A percentile compares a stretch with the other conserved stretches of the same genome.
These are phyloP conservation scores for Ustilago vetiveriae DNA, from an alignment of 1,284 basidiomycete species.

Conservation along the genomic window DNA sequence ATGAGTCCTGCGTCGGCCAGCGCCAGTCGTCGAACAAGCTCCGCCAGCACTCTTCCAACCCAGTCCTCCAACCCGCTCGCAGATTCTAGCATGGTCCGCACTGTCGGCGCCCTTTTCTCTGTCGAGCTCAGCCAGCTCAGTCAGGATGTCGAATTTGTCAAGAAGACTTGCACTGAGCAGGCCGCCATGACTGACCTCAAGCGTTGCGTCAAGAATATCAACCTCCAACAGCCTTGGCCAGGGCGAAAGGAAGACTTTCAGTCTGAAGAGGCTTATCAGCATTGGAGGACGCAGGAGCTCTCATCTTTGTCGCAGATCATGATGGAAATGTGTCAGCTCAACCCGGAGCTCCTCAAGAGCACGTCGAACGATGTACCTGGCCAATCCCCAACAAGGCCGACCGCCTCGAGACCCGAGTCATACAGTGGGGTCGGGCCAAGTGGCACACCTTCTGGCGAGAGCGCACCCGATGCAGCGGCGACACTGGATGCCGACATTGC, in stretches of 20 bases:
- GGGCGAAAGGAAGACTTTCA: constrained; percentile 87
- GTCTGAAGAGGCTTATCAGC: constrained; percentile 79
- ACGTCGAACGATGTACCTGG: constrained; percentile 52
- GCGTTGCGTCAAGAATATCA: constrained; percentile 91
- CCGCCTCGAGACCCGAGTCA: constrained; percentile 20
- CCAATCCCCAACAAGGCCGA: constrained; percentile 9
- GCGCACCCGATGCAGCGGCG: constrained; percentile 3
- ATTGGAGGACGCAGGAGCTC: constrained; percentile 86
- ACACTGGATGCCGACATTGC: constrained; percentile 38
- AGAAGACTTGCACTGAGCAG: constrained; percentile 76
- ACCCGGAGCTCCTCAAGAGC: constrained; percentile 86
- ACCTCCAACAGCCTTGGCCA: constrained; percentile 82
- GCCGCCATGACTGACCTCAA: constrained; percentile 68
- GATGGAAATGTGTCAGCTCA: constrained; percentile 84
- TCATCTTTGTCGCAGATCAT: constrained; percentile 85
- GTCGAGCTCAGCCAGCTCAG: constrained; percentile 76
- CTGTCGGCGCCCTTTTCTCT: constrained; percentile 80
- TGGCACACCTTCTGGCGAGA: constrained; percentile 17
- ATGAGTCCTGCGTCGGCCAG: constrained; percentile 19
- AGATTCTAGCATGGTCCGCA: constrained; percentile 67
- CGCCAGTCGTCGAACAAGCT: constrained; percentile 40
- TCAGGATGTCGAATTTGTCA: constrained; percentile 78
- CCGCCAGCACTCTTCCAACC: constrained; percentile 30
- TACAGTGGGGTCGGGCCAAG: constrained; percentile 8
- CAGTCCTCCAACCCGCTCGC: constrained; percentile 20